phyloP scores from a whole-genome alignment of 371 early-diverging fungal genomes.

The Syncephalastrum monosporum region DNA sequence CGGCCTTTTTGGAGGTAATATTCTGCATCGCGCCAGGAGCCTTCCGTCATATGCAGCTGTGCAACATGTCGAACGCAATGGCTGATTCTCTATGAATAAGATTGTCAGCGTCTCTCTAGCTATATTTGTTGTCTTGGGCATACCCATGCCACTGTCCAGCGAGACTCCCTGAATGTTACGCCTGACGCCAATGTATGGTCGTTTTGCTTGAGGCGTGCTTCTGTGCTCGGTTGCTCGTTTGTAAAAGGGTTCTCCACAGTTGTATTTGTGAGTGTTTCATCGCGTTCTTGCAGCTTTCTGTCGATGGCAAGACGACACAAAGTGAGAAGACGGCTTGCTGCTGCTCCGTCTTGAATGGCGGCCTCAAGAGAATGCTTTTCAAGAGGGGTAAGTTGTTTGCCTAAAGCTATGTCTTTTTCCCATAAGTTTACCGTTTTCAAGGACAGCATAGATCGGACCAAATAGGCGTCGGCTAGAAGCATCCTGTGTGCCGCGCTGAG shows the following conservation, averaged over 20 bases:
- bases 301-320: slow-evolving; percentile 4
- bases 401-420: too few species aligned
- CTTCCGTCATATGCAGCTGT: slow-evolving; percentile 55
- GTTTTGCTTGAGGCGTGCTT: not conserved
- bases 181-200: slow-evolving; percentile 3
- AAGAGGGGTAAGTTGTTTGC: not conserved
- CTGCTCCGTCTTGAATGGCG: slow-evolving; percentile 21
- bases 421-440: slow-evolving; percentile 9
- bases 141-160: slow-evolving; percentile 44
- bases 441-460: slow-evolving; percentile 18
- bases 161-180: slow-evolving; percentile 30
- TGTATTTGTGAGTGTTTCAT: slow-evolving; percentile 1
- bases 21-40: slow-evolving; percentile 68
- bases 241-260: slow-evolving; percentile 14
- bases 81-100: slow-evolving; percentile 31
- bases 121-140: not conserved
- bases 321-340: slow-evolving; percentile 4
- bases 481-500: not conserved
- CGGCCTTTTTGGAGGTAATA: slow-evolving; percentile 65
- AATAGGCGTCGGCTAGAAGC: slow-evolving; percentile 21
- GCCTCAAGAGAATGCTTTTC: slow-evolving; percentile 8
- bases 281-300: slow-evolving; percentile 1
- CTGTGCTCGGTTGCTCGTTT: not conserved
- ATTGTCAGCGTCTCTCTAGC: too few species aligned
- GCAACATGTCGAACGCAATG: slow-evolving; percentile 54